phyloP scores from a whole-genome alignment of 2,329 filamentous ascomycete genomes.

The Xylariaceae sp. region DNA sequence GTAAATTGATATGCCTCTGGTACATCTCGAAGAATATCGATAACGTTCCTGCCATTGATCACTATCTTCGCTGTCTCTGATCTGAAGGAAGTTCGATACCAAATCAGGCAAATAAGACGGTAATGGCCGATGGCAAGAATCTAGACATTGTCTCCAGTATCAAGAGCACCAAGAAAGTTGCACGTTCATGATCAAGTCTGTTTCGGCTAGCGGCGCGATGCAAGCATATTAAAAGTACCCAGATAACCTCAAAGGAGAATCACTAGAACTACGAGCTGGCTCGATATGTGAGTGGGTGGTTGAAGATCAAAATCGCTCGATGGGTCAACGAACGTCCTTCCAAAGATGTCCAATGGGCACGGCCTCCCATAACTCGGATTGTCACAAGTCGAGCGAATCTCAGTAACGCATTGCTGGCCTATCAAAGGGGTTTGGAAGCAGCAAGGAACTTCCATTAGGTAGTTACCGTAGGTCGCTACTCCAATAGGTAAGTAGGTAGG shows the following conservation, averaged over 20 bases:
- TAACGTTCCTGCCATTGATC: no score
- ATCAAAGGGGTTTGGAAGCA: no score
- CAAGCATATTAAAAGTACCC: constrained; percentile 1
- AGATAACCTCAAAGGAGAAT: background rate
- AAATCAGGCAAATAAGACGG: constrained; percentile 7
- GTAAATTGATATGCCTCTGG: no score
- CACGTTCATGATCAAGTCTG: constrained; percentile 12
- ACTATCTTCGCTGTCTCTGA: background rate
- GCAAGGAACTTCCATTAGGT: no score
- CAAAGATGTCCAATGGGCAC: constrained; percentile 15
- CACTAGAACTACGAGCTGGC: constrained; percentile 4
- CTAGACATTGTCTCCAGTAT: constrained; percentile 35
- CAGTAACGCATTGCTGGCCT: no score
- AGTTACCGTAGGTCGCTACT: no score
- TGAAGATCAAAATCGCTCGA: constrained; percentile 10
- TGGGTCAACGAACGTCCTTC: constrained; percentile 14
- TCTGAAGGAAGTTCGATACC: background rate
- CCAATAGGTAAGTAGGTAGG: no score
- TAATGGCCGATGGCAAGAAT: constrained; percentile 41
- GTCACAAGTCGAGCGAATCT: no score
- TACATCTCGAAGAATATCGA: no score
- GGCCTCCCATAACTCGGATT: constrained; percentile 9
- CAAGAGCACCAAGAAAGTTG: constrained; percentile 16
- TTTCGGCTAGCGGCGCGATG: constrained; percentile 7
- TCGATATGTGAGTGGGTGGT: constrained; percentile 18